phyloP scores from a whole-genome alignment of 2,329 filamentous ascomycete genomes.

The Didymella segeticola region DNA sequence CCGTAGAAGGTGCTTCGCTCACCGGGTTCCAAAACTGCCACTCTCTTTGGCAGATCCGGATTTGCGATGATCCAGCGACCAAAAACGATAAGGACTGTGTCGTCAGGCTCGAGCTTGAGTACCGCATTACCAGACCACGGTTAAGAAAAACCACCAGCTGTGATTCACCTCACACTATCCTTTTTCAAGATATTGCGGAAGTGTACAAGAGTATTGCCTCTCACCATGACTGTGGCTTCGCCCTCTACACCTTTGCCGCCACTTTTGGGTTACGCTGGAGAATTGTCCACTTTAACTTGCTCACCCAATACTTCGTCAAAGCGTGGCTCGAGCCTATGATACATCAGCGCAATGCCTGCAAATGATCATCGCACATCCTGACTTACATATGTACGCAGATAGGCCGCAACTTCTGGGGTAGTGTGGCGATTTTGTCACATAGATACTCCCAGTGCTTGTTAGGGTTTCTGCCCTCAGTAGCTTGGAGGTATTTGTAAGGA shows the following conservation, averaged over 20 bases:
- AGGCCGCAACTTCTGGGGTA: conserved; percentile 38
- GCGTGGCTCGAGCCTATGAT: conserved; percentile 43
- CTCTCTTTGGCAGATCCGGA: conserved; percentile 54
- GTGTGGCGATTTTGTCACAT: conserved; percentile 49
- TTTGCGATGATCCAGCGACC: conserved; percentile 57
- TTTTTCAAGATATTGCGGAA: conserved; percentile 57
- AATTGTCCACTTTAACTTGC: conserved; percentile 48
- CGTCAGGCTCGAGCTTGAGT: conserved; percentile 55
- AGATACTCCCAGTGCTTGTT: conserved; percentile 56
- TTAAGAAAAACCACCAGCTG: conserved; percentile 63
- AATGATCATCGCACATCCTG: not conserved
- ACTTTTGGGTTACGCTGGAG: conserved; percentile 45
- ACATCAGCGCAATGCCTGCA: conserved; percentile 6
- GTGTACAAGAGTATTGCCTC: conserved; percentile 38
- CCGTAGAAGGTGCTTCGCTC: conserved; percentile 56
- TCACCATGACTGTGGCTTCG: conserved; percentile 38
- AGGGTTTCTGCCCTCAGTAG: conserved; percentile 54
- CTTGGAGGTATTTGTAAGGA: conserved; percentile 48
- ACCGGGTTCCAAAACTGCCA: conserved; percentile 49
- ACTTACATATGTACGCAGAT: conserved; percentile 48
- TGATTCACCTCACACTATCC: conserved; percentile 61
- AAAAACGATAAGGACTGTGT: conserved; percentile 52
- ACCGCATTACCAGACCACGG: conserved; percentile 58
- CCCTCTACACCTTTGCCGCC: conserved; percentile 37
- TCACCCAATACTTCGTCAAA: conserved; percentile 48